Evolutionary conservation across 345 rosid genomes (phyloP).

Genomic region (Noccaea caerulescens): DNA sequence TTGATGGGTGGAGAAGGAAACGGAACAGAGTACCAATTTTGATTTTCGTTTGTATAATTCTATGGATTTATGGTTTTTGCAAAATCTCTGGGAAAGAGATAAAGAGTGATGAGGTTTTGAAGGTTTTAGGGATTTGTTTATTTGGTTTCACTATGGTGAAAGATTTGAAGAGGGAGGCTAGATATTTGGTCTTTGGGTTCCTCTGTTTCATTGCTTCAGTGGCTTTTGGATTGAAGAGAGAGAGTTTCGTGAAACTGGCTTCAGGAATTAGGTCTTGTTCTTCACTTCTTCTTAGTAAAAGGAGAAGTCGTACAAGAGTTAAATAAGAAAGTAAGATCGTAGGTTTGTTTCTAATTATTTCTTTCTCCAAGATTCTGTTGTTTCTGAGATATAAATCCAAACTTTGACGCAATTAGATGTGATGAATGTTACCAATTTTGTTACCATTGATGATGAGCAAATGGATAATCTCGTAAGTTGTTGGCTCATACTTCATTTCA

Average conservation of each 20-base stretch:
- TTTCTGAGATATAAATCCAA: slow-evolving; percentile 8
- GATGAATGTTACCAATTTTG: neutral
- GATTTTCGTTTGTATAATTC: slow-evolving; percentile 24
- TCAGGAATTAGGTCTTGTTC: slow-evolving; percentile 14
- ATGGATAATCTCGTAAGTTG: slow-evolving; percentile 38
- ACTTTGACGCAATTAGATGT: slow-evolving; percentile 2
- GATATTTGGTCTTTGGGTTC: slow-evolving; percentile 19
- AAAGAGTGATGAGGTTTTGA: slow-evolving; percentile 29
- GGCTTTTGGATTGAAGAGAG: slow-evolving; percentile 31
- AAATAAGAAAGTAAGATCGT: neutral
- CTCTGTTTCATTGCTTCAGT: slow-evolving; percentile 34
- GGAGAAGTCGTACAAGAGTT: slow-evolving; percentile 31
- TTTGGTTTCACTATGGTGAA: slow-evolving; percentile 23
- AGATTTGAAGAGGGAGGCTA: slow-evolving; percentile 32
- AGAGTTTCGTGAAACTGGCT: neutral
- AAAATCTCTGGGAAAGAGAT: slow-evolving; percentile 32
- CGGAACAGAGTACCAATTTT: slow-evolving; percentile 37
- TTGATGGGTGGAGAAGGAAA: slow-evolving; percentile 44
- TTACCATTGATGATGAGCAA: slow-evolving; percentile 26
- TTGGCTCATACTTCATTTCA: slow-evolving; percentile 48
- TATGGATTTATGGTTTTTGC: slow-evolving; percentile 36
- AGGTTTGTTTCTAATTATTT: neutral
- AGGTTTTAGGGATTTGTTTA: slow-evolving; percentile 27
- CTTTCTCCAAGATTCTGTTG: neutral
- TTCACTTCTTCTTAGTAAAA: slow-evolving; percentile 19